Evolutionary conservation across 2,329 filamentous ascomycete species (phyloP).

Genomic region (Penicillium expansum): DNA sequence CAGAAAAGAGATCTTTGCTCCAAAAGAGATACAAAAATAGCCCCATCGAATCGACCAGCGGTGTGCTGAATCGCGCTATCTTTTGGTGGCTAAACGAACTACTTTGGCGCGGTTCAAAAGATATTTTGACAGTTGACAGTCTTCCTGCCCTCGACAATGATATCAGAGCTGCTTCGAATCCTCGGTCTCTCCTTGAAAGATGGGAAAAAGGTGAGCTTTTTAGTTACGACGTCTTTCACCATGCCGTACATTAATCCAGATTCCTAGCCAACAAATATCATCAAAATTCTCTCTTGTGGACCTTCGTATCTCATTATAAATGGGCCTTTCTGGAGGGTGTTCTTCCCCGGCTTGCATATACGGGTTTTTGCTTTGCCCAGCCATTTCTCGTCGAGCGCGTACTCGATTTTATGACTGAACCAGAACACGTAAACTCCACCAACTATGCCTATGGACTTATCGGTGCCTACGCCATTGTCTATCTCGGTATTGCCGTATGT

Average conservation of each 20-base stretch:
- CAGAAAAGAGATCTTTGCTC: constrained; percentile 38
- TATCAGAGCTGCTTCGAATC: constrained; percentile 28
- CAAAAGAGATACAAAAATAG: constrained; percentile 10
- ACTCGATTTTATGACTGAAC: constrained; percentile 19
- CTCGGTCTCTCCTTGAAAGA: constrained; percentile 26
- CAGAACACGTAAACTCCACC: constrained; percentile 18
- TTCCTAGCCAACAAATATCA: constrained; percentile 15
- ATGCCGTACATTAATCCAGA: neutral
- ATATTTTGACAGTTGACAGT: constrained; percentile 40
- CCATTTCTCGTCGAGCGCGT: constrained; percentile 44
- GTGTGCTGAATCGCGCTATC: constrained; percentile 29
- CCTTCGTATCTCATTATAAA: constrained; percentile 17
- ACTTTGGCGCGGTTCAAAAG: constrained; percentile 29
- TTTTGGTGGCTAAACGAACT: constrained; percentile 41
- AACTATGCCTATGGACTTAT: constrained; percentile 38
- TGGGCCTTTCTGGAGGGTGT: constrained; percentile 25
- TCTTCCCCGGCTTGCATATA: constrained; percentile 39
- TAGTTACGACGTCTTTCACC: neutral
- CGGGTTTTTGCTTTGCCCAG: constrained; percentile 47
- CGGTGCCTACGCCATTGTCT: constrained; percentile 38
- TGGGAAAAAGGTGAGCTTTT: constrained; percentile 31
- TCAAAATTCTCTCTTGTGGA: constrained; percentile 21
- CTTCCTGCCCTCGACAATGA: constrained; percentile 41
- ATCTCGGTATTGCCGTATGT: constrained; percentile 39
- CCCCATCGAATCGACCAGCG: constrained; percentile 23